These are phyloP conservation scores for Asparagopsis taxiformis DNA, from an alignment of 31 red algal genomes.

Conservation along the genomic window DNA sequence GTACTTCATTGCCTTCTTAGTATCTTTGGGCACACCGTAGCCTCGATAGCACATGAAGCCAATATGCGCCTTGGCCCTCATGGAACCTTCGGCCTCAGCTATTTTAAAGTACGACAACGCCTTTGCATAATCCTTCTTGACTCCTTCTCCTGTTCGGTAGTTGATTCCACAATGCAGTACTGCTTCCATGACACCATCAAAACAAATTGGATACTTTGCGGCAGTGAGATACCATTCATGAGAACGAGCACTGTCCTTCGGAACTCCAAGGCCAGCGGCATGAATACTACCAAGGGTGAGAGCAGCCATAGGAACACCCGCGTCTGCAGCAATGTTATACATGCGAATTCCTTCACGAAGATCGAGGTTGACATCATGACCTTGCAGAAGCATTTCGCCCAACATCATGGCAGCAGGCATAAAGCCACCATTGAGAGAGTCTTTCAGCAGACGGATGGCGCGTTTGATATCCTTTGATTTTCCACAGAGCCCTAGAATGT, in stretches of 20 bases:
- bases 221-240: background rate
- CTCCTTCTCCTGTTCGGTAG: background rate
- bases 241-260: background rate
- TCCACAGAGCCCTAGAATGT: background rate
- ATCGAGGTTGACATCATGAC: background rate
- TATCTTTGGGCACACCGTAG: background rate
- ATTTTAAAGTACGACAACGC: background rate
- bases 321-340: background rate
- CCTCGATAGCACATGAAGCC: background rate
- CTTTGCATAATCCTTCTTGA: background rate
- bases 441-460: background rate
- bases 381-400: background rate
- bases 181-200: background rate
- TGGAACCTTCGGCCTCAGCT: background rate
- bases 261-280: background rate
- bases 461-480: background rate
- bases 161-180: background rate
- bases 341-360: background rate
- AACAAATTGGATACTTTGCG: background rate
- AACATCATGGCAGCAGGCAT: background rate
- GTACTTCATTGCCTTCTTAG: background rate
- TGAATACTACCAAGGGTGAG: background rate
- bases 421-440: background rate
- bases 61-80: background rate
- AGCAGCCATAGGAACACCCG: background rate